A percentile compares a stretch with the other conserved stretches of the same genome.
Evolutionary conservation across 2,329 filamentous ascomycete species (phyloP).

Genomic region (Cordyceps cateniannulata): DNA sequence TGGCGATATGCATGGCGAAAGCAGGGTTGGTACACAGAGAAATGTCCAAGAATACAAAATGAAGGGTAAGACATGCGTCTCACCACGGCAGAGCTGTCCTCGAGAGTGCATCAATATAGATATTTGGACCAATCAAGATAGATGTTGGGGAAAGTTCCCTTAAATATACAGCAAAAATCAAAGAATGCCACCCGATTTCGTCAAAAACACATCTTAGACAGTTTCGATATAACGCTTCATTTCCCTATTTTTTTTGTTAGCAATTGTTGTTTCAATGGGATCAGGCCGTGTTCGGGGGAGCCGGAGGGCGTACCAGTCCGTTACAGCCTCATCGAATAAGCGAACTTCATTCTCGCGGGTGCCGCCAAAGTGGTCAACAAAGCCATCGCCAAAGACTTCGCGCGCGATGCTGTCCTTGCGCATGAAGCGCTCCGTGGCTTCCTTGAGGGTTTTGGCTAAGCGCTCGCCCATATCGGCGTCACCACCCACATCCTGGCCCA

Average conservation of each 20-base stretch:
- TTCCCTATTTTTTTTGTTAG: constrained; percentile 48
- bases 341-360: constrained; percentile 87
- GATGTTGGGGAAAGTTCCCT: neutral
- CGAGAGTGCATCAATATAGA: neutral
- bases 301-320: constrained; percentile 70
- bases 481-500: constrained; percentile 75
- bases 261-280: neutral
- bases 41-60: neutral
- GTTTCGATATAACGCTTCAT: constrained; percentile 73
- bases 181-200: neutral
- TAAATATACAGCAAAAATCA: neutral
- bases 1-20: no score
- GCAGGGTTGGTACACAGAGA: no score
- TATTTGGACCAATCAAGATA: neutral
- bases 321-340: constrained; percentile 92
- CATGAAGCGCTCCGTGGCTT: constrained; percentile 76
- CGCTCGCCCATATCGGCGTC: constrained; percentile 64
- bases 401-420: constrained; percentile 77
- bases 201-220: constrained; percentile 35
- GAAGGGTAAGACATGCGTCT: neutral
- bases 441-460: constrained; percentile 76
- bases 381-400: constrained; percentile 88
- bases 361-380: constrained; percentile 92
- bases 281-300: neutral
- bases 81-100: neutral